phyloP scores from a whole-genome alignment of 768 basidiomycete genomes.

The Lactarius deliciosus region DNA sequence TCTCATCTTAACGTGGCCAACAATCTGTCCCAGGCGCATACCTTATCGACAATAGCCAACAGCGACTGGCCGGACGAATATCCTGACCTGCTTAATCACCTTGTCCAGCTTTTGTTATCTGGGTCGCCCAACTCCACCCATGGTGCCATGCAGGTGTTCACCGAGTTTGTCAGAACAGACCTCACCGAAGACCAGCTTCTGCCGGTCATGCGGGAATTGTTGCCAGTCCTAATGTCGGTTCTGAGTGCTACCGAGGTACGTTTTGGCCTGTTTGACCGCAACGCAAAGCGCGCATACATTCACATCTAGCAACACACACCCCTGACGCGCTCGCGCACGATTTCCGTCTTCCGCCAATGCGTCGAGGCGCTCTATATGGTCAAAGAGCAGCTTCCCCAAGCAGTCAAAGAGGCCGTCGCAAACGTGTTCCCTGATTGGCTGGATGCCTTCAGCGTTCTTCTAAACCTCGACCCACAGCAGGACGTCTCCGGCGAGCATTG shows the following conservation, averaged over 20 bases:
- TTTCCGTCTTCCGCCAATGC: conserved; percentile 90
- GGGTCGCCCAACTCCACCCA: conserved; percentile 75
- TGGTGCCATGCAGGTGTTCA: conserved; percentile 94
- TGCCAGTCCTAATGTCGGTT: conserved; percentile 82
- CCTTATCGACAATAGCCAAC: conserved; percentile 83
- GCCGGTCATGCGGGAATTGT: conserved; percentile 82
- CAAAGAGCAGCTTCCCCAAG: conserved; percentile 86
- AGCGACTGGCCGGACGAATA: conserved; percentile 98
- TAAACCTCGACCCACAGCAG: conserved; percentile 58
- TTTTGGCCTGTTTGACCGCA: conserved; percentile 11
- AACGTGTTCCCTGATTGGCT: conserved; percentile 88
- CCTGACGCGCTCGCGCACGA: conserved; percentile 78
- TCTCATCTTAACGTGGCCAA: background rate
- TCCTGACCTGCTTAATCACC: conserved; percentile 73
- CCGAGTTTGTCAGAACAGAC: conserved; percentile 91
- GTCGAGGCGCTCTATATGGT: conserved; percentile 91
- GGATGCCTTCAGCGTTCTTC: conserved; percentile 80
- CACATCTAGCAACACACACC: conserved; percentile 62
- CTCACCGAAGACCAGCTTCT: conserved; percentile 93
- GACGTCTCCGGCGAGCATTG: conserved; percentile 69
- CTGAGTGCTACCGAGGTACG: conserved; percentile 73
- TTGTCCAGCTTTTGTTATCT: conserved; percentile 77
- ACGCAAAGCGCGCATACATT: background rate
- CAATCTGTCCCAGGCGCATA: conserved; percentile 61
- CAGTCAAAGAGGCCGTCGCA: conserved; percentile 78